These are phyloP conservation scores for Lentinus tigrinus DNA, from an alignment of 768 basidiomycete genomes.

Conservation along the genomic window DNA sequence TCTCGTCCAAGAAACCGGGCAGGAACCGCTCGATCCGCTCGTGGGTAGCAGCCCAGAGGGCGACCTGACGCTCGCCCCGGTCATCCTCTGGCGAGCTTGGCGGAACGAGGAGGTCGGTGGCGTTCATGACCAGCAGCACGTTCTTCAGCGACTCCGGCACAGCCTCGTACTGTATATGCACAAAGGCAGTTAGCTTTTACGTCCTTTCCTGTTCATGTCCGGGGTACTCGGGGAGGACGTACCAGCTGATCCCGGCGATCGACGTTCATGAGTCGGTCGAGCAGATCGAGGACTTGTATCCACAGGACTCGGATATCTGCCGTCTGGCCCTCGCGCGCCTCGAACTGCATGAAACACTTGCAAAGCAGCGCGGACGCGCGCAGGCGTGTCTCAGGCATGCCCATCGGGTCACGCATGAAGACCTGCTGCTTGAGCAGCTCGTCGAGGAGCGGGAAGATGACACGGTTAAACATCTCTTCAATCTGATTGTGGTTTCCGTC, in stretches of 20 bases:
- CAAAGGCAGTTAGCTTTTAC: neutral
- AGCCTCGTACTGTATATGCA: slow-evolving; percentile 76
- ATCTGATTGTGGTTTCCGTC: slow-evolving; percentile 61
- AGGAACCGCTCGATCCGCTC: slow-evolving; percentile 89
- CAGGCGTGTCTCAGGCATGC: slow-evolving; percentile 89
- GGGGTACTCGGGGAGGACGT: slow-evolving; percentile 30
- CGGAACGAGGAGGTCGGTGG: slow-evolving; percentile 79
- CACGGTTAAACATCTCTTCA: slow-evolving; percentile 82
- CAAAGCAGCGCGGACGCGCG: slow-evolving; percentile 88
- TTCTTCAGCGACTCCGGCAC: slow-evolving; percentile 97
- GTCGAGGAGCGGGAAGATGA: slow-evolving; percentile 89
- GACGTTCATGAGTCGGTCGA: slow-evolving; percentile 86
- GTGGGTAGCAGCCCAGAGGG: slow-evolving; percentile 82
- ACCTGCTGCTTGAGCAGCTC: slow-evolving; percentile 86
- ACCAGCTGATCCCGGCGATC: slow-evolving; percentile 88
- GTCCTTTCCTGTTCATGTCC: neutral
- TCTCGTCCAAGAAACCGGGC: slow-evolving; percentile 81
- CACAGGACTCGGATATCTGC: slow-evolving; percentile 75
- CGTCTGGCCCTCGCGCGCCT: slow-evolving; percentile 65
- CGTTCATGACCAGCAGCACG: slow-evolving; percentile 93
- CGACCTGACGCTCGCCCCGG: slow-evolving; percentile 60
- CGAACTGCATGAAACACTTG: slow-evolving; percentile 94
- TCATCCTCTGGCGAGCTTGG: slow-evolving; percentile 44
- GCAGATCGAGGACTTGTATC: slow-evolving; percentile 84
- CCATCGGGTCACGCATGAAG: slow-evolving; percentile 73